phyloP scores from a whole-genome alignment of 2,329 filamentous ascomycete genomes.

The Talaromyces atroroseus region DNA sequence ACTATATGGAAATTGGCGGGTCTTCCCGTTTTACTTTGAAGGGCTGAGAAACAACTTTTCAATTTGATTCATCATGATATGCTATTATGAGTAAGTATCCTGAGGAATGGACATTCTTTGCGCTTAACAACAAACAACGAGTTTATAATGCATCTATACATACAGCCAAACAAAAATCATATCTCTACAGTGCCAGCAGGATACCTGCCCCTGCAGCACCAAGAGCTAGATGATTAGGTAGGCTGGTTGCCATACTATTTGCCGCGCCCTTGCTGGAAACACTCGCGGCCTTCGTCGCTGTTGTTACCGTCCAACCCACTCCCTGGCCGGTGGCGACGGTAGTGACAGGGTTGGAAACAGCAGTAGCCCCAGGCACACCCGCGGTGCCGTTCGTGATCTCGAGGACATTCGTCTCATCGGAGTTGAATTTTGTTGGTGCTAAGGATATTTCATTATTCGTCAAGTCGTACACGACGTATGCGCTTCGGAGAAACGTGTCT shows the following conservation, averaged over 20 bases:
- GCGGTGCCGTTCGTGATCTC: slow-evolving; percentile 49
- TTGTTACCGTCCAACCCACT: background rate
- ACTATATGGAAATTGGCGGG: too few species aligned
- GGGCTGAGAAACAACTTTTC: background rate
- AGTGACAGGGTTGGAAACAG: slow-evolving; percentile 48
- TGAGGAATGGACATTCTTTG: background rate
- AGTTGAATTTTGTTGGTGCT: slow-evolving; percentile 58
- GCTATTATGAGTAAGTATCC: background rate
- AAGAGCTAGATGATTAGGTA: background rate
- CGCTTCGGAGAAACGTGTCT: slow-evolving; percentile 58
- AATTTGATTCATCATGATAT: background rate
- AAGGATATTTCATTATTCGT: slow-evolving; percentile 56
- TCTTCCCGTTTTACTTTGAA: too few species aligned
- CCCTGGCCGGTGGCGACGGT: slow-evolving; percentile 28
- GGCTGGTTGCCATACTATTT: background rate
- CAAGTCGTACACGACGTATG: slow-evolving; percentile 60
- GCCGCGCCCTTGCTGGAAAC: background rate
- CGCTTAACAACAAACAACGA: background rate
- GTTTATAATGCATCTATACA: background rate
- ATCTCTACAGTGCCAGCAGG: slow-evolving; percentile 2
- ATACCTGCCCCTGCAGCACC: slow-evolving; percentile 4
- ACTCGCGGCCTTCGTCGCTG: background rate
- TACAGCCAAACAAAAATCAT: background rate
- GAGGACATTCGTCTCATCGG: slow-evolving; percentile 44
- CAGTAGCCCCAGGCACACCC: slow-evolving; percentile 50